phyloP scores from a whole-genome alignment of 805 yeast genomes.

The Yarrowia alimentaria region DNA sequence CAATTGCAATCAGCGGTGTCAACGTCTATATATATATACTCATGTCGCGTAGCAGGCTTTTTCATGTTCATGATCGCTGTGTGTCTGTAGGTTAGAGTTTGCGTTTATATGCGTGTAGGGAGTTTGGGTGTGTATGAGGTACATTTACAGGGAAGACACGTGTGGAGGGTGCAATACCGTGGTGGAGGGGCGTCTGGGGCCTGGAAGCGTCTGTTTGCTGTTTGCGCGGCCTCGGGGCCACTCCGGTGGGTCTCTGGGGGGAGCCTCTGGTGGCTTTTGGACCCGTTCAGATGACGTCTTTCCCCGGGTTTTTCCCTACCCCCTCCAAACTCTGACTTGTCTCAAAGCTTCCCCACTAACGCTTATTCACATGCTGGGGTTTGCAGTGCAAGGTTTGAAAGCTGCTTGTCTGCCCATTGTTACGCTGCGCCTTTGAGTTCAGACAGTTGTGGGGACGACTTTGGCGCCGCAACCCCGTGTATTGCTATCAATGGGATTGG shows the following conservation, averaged over 20 bases:
- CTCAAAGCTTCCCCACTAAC: slow-evolving; percentile 22
- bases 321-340: slow-evolving; percentile 1
- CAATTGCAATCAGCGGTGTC: too few species aligned
- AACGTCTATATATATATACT: slow-evolving; percentile 25
- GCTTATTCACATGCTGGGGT: slow-evolving; percentile 23
- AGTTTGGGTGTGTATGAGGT: too few species aligned
- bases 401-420: slow-evolving; percentile 5
- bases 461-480: not conserved
- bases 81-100: not conserved
- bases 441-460: slow-evolving; percentile 17
- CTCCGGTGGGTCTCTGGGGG: too few species aligned
- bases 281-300: too few species aligned
- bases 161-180: not conserved
- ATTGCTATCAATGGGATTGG: too few species aligned
- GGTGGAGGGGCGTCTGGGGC: too few species aligned
- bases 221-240: too few species aligned
- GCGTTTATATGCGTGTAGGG: slow-evolving; percentile 5
- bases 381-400: not conserved
- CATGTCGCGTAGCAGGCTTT: slow-evolving; percentile 5
- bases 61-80: slow-evolving; percentile 23
- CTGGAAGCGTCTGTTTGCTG: too few species aligned
- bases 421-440: slow-evolving; percentile 8
- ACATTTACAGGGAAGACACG: not conserved
- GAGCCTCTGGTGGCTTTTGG: too few species aligned
- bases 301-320: not conserved